These are phyloP conservation scores for Ensete glaucum DNA, from an alignment of 176 grass and related monocot genomes.

Conservation along the genomic window DNA sequence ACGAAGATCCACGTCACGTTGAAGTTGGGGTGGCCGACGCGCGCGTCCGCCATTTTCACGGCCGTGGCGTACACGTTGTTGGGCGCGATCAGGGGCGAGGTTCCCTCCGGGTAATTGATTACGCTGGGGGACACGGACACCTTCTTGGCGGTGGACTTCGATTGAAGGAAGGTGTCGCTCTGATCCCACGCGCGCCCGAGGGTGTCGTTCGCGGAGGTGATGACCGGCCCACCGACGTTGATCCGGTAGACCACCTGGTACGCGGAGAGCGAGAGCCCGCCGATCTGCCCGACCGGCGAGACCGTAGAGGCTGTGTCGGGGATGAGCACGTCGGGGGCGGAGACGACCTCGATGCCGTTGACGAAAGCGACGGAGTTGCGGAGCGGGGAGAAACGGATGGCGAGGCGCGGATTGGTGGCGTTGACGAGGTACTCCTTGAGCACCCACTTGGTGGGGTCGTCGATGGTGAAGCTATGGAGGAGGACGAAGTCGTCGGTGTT, in stretches of 20 bases:
- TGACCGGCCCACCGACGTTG: slow-evolving; percentile 64
- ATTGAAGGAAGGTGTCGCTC: slow-evolving; percentile 32
- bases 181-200: slow-evolving; percentile 57
- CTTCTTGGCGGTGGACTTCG: slow-evolving; percentile 28
- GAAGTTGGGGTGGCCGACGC: slow-evolving; percentile 40
- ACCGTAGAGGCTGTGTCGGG: slow-evolving; percentile 42
- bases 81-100: slow-evolving; percentile 59
- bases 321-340: slow-evolving; percentile 65
- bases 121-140: slow-evolving; percentile 36
- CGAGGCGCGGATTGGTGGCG: slow-evolving; percentile 46
- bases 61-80: slow-evolving; percentile 52
- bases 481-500: slow-evolving; percentile 53
- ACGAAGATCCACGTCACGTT: slow-evolving; percentile 72
- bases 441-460: slow-evolving; percentile 24
- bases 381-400: slow-evolving; percentile 48
- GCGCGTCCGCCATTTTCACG: slow-evolving; percentile 58
- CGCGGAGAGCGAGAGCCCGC: slow-evolving; percentile 33
- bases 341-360: slow-evolving; percentile 88
- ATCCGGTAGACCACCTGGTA: slow-evolving; percentile 63
- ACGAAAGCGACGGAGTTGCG: slow-evolving; percentile 60
- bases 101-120: slow-evolving; percentile 54
- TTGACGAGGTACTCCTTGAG: slow-evolving; percentile 76
- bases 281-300: slow-evolving; percentile 31
- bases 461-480: slow-evolving; percentile 67
- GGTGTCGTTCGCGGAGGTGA: slow-evolving; percentile 64